Percentiles rank a stretch among this genome's conserved stretches.
Evolutionary conservation across 2,329 filamentous ascomycete genomes (phyloP).

Genomic region (Colletotrichum sp.): DNA sequence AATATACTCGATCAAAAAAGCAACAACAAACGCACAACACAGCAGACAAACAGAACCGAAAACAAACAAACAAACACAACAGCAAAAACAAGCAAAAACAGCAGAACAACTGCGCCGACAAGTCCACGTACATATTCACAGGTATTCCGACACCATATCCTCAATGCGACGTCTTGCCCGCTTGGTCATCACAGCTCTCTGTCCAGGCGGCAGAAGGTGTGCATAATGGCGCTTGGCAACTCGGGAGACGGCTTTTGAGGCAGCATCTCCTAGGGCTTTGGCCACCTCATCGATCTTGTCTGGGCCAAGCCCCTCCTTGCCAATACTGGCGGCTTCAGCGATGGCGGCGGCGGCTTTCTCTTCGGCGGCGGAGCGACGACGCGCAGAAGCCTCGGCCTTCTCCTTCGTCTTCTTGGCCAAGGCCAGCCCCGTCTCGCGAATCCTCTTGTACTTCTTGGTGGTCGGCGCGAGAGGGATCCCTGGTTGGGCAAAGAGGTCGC

Average conservation of each 20-base stretch:
- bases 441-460: neutral
- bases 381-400: neutral
- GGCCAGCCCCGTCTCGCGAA: neutral
- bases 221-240: neutral
- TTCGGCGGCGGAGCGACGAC: neutral
- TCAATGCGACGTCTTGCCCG: neutral
- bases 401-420: neutral
- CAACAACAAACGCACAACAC: neutral
- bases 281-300: neutral
- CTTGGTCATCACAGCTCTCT: neutral
- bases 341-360: neutral
- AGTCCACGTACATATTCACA: neutral
- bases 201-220: neutral
- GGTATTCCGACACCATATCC: neutral
- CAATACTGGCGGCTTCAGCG: neutral
- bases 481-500: neutral
- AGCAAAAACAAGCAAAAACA: neutral
- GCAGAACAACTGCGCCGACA: neutral
- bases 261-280: neutral
- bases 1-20: neutral
- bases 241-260: neutral
- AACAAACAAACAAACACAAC: neutral
- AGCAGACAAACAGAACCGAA: neutral
- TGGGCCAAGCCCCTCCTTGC: neutral
- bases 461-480: neutral